Base-by-base conservation (phyloP, 148 eudicot species). In the Hydrangea macrophylla region DNA sequence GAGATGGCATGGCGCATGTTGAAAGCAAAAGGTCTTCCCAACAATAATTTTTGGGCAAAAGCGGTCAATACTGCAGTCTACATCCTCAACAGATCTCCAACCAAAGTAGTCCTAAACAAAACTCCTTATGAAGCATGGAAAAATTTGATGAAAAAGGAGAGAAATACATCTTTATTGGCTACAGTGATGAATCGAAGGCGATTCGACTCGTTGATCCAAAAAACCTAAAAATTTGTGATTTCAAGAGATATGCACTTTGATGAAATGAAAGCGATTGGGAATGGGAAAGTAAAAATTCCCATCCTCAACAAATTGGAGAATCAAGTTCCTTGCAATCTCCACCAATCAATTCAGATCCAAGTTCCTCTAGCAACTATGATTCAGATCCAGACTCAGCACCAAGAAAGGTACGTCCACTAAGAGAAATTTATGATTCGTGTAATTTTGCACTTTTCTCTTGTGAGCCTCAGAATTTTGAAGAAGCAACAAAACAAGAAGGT, bases 381-480 rank as follows among this genome's bases (percentile, higher is more conserved):
- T 5, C 33, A 9, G 12, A 31, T 3, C 37, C 11, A 10, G 32
- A 65, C 3, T 65, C 69, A 18, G 18, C 58, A 10, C 12, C 39
- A 17, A 27, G 31, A 32, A 65, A 51, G 40, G 40, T 50, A 30
- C 1, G 55, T 9, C 22, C 69, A 17, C 2, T 50, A 27, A 50
- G 57, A 65, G 56, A 51, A 10, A 48, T 51, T 50, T 65, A 65
- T 65, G 57, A 50, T 0, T n/a, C 58, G 9, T 30, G 40, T 7
- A 50, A 65, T 65, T 17, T 65, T 28, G 69, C 39, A 28, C 22
- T 65, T 50, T 61, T 65, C 40, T 45, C 39, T 65, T 65, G 58
- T 50, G 51, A 65, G n/a, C 69, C 69, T 7, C 39, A 65, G 12
- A 50, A 30, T 0, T 51, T 65, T 50, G 40, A 65, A 18, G 30